Conservation (phyloP, 2,329 filamentous ascomycete species). For the Acarospora socialis region DNA sequence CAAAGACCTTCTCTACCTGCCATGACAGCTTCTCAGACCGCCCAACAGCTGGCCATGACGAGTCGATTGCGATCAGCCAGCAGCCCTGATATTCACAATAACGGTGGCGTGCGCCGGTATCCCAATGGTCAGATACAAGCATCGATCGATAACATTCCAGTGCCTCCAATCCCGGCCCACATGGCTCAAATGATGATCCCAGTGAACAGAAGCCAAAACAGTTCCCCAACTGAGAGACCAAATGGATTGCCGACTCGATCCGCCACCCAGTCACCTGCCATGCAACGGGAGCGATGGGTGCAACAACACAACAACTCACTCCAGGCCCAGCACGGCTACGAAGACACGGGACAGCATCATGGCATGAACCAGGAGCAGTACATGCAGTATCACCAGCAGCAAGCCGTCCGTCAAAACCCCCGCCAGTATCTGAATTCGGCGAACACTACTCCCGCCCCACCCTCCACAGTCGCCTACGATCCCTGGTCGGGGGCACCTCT, state of each 20-base stretch:
- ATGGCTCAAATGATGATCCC: constrained; percentile 44
- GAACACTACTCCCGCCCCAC: constrained; percentile 2
- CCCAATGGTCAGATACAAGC: constrained; percentile 42
- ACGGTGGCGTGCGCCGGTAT: constrained; percentile 36
- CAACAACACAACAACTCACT: constrained; percentile 29
- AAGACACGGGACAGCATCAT: constrained; percentile 11
- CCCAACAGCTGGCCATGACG: constrained; percentile 34
- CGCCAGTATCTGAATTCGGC: constrained; percentile 2
- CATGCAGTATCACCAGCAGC: constrained; percentile 1
- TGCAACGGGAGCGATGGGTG: constrained; percentile 42
- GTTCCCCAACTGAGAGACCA: constrained; percentile 60
- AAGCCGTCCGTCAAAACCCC: constrained; percentile 19
- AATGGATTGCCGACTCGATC: constrained; percentile 52
- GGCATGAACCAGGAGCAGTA: constrained; percentile 10
- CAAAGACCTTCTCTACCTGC: constrained; percentile 60
- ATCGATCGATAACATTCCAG: constrained; percentile 45
- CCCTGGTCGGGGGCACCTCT: not conserved
- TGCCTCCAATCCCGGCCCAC: constrained; percentile 64
- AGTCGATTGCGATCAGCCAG: constrained; percentile 80
- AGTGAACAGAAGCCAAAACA: constrained; percentile 66
- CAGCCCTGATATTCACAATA: constrained; percentile 78
- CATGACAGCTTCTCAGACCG: constrained; percentile 42
- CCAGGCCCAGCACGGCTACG: constrained; percentile 38
- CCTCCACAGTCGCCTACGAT: not conserved
- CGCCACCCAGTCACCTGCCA: constrained; percentile 56